Base-by-base conservation (phyloP, 192 early-diverging fungal genomes). In the Mortierella antarctica region DNA sequence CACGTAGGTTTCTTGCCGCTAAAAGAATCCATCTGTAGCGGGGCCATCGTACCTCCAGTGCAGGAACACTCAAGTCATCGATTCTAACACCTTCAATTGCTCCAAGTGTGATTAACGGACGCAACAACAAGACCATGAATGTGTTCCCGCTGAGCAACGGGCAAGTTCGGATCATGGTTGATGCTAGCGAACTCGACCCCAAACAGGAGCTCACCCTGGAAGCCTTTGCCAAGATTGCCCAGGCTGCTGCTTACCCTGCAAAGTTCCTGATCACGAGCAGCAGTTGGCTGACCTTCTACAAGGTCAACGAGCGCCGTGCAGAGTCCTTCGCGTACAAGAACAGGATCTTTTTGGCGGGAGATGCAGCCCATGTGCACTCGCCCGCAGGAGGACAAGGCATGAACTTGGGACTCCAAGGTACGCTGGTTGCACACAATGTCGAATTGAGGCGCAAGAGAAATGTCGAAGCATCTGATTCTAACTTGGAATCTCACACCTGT, bases 331-430 rank as follows among this genome's bases (percentile, higher is more conserved):
- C 69, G 8, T 42, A 68, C 61, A 80, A 80, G 60, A 71, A 80
- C 63, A 67, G 85, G 21, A 70, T 87, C 12, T 87, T 85, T 48
- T 49, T 85, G 8, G 86, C 83, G 2, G 86, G 86, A 2, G 86
- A 87, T 72, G 82, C 86, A 23, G 83, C 83, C 8, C 85, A 87
- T 73, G 67, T 73, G 17, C 82, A 71, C 42, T 76, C 84, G 2
- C 86, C 86, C 46, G 61, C 76, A 41, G 70, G 70, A 14, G 82
- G 73, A 23, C 85, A 85, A 42, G 75, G 86, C 11, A 74, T 85
- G 72, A 83, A 83, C 59, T 42, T 71, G 42, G 86, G 86, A 17
- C 53, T 86, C 2, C 80, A 80, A 68, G 76, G 76, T 79, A 55
- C 18, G 42, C 2, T 3, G 31, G 31, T 31, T 31, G 31, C 31